Conservation (phyloP, 2,329 filamentous ascomycete species). For the Monilinia fructicola region DNA sequence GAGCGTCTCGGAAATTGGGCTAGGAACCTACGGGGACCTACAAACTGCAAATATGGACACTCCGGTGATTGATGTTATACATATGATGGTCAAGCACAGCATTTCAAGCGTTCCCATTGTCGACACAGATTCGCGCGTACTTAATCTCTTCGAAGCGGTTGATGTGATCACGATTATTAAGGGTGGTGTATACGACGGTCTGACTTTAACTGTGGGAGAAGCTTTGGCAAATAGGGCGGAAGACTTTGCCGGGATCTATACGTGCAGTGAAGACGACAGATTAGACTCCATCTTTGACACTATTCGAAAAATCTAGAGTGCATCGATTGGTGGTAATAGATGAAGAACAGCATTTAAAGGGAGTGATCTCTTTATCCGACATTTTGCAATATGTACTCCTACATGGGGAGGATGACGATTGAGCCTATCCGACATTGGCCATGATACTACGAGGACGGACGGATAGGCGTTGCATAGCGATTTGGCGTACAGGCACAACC, state of each 20-base stretch:
- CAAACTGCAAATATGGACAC: constrained; percentile 85
- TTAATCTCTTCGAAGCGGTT: constrained; percentile 97
- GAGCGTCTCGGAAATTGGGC: constrained; percentile 75
- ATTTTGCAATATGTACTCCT: constrained; percentile 93
- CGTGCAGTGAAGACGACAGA: constrained; percentile 86
- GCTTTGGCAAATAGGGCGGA: constrained; percentile 83
- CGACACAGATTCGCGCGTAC: constrained; percentile 71
- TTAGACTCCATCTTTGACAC: constrained; percentile 97
- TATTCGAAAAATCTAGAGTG: constrained; percentile 89
- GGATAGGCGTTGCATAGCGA: constrained; percentile 42
- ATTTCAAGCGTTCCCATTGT: constrained; percentile 95
- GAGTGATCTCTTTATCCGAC: constrained; percentile 90
- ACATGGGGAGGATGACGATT: constrained; percentile 46
- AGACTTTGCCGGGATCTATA: constrained; percentile 95
- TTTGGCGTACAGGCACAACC: constrained; percentile 35
- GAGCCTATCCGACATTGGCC: constrained; percentile 28
- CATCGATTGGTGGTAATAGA: constrained; percentile 93
- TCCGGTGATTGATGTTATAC: constrained; percentile 90
- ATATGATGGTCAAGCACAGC: constrained; percentile 86
- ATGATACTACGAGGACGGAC: constrained; percentile 29
- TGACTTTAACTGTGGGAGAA: constrained; percentile 82
- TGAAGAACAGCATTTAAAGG: constrained; percentile 80
- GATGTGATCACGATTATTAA: constrained; percentile 97
- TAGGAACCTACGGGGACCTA: constrained; percentile 81
- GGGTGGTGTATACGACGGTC: constrained; percentile 86